Conservation (phyloP, 495 filamentous ascomycete genomes). For the Venustampulla echinocandica region DNA sequence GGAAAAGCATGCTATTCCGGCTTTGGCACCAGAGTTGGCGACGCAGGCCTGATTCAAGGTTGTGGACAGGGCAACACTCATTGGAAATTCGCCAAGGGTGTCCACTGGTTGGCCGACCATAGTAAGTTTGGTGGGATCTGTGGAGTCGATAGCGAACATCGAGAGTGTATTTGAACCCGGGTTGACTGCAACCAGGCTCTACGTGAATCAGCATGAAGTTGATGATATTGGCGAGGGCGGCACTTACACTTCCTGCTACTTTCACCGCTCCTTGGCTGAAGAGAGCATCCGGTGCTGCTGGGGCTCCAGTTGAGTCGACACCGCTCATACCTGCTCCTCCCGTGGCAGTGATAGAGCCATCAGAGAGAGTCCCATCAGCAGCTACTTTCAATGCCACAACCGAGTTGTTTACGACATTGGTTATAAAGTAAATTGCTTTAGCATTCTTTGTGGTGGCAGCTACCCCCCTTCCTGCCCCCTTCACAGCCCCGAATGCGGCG, state of each 20-base stretch:
- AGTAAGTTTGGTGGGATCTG: conserved; percentile 36
- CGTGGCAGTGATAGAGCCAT: conserved; percentile 27
- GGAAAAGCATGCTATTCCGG: conserved; percentile 44
- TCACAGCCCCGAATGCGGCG: background rate
- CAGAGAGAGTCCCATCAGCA: conserved; percentile 33
- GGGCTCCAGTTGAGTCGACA: conserved; percentile 25
- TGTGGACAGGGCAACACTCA: conserved; percentile 42
- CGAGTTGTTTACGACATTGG: conserved; percentile 38
- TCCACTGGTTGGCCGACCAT: conserved; percentile 33
- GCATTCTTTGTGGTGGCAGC: conserved; percentile 17
- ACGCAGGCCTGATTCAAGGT: conserved; percentile 45
- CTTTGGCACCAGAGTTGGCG: conserved; percentile 39
- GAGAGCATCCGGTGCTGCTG: conserved; percentile 42
- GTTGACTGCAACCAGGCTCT: conserved; percentile 50
- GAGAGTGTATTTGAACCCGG: conserved; percentile 49
- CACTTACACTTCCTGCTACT: conserved; percentile 39
- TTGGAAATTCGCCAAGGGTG: conserved; percentile 47
- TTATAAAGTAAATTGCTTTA: conserved; percentile 44
- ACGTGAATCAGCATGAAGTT: background rate
- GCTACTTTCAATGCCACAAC: conserved; percentile 39
- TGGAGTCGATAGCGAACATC: conserved; percentile 41
- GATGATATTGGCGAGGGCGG: background rate
- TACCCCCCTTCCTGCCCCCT: background rate
- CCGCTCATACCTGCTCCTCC: conserved; percentile 31
- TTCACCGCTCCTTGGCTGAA: conserved; percentile 41